Evolutionary conservation across 768 basidiomycete genomes (phyloP).

Genomic region (Psilocybe tampanensis): DNA sequence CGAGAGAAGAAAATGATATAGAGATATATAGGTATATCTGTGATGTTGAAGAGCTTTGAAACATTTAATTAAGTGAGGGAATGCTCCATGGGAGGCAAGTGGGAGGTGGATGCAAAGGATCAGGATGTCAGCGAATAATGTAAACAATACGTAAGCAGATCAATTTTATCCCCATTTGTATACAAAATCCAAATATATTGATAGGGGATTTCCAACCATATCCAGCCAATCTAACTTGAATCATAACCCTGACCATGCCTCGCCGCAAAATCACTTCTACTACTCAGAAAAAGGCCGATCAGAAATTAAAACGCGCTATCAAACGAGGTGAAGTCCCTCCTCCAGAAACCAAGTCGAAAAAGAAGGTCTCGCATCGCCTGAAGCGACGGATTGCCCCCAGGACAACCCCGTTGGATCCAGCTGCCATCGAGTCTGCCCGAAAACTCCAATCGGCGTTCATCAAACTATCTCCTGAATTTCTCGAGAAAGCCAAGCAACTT

Average conservation of each 20-base stretch:
- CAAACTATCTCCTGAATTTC: slow-evolving; percentile 57
- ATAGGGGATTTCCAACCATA: too few species aligned
- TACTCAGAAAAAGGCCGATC: slow-evolving; percentile 71
- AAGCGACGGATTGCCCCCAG: slow-evolving; percentile 34
- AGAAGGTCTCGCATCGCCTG: slow-evolving; percentile 27
- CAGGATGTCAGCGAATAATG: too few species aligned
- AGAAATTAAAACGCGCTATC: slow-evolving; percentile 78
- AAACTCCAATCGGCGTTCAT: slow-evolving; percentile 74
- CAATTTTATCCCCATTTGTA: too few species aligned
- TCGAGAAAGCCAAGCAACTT: slow-evolving; percentile 59
- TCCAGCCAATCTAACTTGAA: not conserved
- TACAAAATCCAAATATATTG: too few species aligned
- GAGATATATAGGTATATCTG: too few species aligned
- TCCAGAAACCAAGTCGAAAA: slow-evolving; percentile 34
- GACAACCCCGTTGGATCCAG: slow-evolving; percentile 28
- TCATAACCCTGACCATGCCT: slow-evolving; percentile 30
- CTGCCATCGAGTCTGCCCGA: slow-evolving; percentile 43
- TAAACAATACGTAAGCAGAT: too few species aligned
- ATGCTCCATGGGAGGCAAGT: too few species aligned
- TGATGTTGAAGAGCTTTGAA: too few species aligned
- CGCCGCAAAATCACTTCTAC: slow-evolving; percentile 60
- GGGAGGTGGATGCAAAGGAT: too few species aligned
- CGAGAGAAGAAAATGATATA: too few species aligned
- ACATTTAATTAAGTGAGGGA: too few species aligned
- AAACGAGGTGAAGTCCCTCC: slow-evolving; percentile 74